Evolutionary conservation across 2,329 filamentous ascomycete species (phyloP), one percentile per base, ranked within the genome.

Genomic region (Bretziella fagacearum): DNA sequence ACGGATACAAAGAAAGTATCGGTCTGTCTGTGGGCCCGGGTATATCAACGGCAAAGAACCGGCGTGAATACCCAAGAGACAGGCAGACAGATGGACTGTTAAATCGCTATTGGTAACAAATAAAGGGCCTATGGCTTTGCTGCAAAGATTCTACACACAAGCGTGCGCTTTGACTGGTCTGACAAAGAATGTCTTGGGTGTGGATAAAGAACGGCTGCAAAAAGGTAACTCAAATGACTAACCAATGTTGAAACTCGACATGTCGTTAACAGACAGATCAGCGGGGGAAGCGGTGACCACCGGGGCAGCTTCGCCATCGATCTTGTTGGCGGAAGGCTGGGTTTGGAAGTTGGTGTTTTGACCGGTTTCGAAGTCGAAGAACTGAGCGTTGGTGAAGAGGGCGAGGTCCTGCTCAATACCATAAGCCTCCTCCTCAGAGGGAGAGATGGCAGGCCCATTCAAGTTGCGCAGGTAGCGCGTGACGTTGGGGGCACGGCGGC

Each of bases 381-480:
- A 89, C 55, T 84, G 76, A 39, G 81, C 78, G 63, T 89, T 87
- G 49, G 82, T 84, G 65, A 87, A 91, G 57, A 86, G 71, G 44
- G 79, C 78, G 44, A 89, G 67, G 53, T 86, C 79, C 51, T 81
- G 76, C 55, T 84, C 79, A 53, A 81, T 66, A 55, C 71, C 71
- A 61, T 79, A 72, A 44, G 68, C 63, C 46, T 81, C 74, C 51
- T 79, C 70, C 46, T 61, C 59, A 23, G 71, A 59, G 20, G 68
- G 56, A 49, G 55, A 55, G 45, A 68, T 72, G 52, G 79, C 69
- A 46, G 81, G 73, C 55, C 77, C 75, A 67, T 94, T 94, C 57
- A 95, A 70, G 55, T 87, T 81, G 57, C 84, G 81, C 54, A 95
- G 72, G 66, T 91, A 93, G 59, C 86, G 81, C 58, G 85, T 86